Evolutionary conservation across 768 basidiomycete genomes (phyloP), one percentile per base, ranked within the genome.

Genomic region (Chalciporus chontae): DNA sequence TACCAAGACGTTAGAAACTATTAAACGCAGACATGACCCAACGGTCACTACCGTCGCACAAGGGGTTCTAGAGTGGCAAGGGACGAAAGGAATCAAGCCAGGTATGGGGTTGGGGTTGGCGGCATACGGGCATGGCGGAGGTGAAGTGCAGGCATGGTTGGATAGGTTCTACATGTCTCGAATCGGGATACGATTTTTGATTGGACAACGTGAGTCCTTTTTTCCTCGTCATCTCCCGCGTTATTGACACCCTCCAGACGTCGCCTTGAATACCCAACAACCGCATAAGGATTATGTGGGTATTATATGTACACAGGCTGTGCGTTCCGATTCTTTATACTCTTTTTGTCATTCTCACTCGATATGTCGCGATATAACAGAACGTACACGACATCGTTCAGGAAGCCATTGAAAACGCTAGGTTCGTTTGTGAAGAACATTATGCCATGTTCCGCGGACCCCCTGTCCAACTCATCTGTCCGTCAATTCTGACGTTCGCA

Each of bases 361-460:
- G 43, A 19, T 9, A 23, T n/a, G n/a, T 11, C 27, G 11, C 37
- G 11, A 43, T 51, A 23, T 19, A 45, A 31, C 61, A 90, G 82
- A 97, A 94, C 67, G 85, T 99, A 0, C 93, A 94, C 60, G 94
- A 98, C 63, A 96, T 97, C 54, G 85, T 95, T 17, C 87, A 91
- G 63, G 95, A 99, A 75, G 90, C 95, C 0, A 97, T 98, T 58
- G 95, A 99, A 69, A 98, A 99, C 67, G 94, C 96, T 6, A 83
- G 87, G 15, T 90, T 85, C 63, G 87, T 90, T 21, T 96, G 94
- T 72, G 94, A 96, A 71, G 94, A 97, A 62, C 94, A 97, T 70
- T 89, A 89, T 61, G 90, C 87, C 2, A 87, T 99, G 77, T 95
- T 97, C 82, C 89, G 86, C 59, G 92, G 90, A 2, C 96, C 96